A percentile compares a stretch with the other conserved stretches of the same genome.
These are phyloP conservation scores for Leishmania major DNA, from an alignment of 208 protist genomes.

Conservation along the genomic window DNA sequence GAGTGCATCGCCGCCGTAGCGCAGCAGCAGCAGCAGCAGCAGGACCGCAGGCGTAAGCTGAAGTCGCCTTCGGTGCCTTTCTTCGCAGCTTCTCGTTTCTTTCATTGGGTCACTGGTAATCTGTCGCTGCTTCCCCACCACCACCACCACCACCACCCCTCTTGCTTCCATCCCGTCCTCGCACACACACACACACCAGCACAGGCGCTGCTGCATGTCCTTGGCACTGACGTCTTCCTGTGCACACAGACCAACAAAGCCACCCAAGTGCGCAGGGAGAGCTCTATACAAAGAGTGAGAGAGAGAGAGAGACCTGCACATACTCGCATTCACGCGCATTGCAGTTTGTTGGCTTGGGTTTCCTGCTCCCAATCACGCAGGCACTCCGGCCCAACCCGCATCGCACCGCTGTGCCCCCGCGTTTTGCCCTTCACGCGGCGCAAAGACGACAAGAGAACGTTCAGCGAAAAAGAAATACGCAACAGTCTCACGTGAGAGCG, in stretches of 20 bases:
- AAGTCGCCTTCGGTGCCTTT: background rate
- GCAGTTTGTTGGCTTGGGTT: background rate
- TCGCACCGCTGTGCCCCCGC: no score
- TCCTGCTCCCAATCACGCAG: background rate
- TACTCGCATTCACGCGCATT: slow-evolving; percentile 6
- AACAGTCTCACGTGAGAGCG: background rate
- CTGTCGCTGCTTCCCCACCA: background rate
- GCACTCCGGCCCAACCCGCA: background rate
- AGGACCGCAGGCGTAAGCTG: background rate
- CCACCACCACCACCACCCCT: background rate
- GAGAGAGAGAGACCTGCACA: background rate
- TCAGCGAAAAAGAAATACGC: no score
- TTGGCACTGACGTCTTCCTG: background rate
- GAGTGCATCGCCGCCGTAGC: no score
- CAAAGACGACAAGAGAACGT: background rate
- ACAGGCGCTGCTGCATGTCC: background rate
- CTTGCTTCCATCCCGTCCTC: background rate
- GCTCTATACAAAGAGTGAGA: background rate
- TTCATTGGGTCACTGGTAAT: background rate
- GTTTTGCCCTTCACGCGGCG: no score
- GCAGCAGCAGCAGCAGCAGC: background rate
- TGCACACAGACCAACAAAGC: background rate
- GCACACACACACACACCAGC: background rate
- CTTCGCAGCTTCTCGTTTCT: background rate
- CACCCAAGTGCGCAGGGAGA: background rate